A percentile compares a stretch with the other conserved stretches of the same genome.
Evolutionary conservation across 2,329 filamentous ascomycete genomes (phyloP).

Genomic region (Magnaporthiopsis incrustans): DNA sequence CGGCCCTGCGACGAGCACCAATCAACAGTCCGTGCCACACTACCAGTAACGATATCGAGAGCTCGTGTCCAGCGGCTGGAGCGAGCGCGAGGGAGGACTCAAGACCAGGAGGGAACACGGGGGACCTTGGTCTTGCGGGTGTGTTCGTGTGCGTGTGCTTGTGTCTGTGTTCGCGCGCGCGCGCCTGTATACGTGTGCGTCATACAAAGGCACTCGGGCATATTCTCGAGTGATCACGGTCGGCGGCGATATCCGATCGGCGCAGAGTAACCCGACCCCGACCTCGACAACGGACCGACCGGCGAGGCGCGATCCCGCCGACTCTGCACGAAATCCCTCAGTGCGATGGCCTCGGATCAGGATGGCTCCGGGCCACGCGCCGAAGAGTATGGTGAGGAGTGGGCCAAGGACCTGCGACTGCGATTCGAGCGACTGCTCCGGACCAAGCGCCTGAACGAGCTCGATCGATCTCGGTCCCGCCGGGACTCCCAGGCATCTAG

Average conservation of each 20-base stretch:
- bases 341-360: conserved; percentile 21
- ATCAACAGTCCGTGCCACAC: neutral
- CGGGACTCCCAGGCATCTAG: conserved; percentile 45
- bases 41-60: neutral
- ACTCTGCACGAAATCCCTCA: neutral
- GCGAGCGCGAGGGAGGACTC: neutral
- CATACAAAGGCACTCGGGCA: neutral
- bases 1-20: neutral
- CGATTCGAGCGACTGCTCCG: conserved; percentile 84
- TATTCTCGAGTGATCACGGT: conserved; percentile 1
- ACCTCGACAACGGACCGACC: neutral
- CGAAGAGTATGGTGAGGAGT: conserved; percentile 56
- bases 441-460: conserved; percentile 78
- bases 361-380: conserved; percentile 17
- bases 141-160: neutral
- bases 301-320: neutral
- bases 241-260: neutral
- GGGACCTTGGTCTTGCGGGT: neutral
- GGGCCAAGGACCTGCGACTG: conserved; percentile 70
- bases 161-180: neutral
- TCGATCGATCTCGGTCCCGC: conserved; percentile 57
- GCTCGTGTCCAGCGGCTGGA: no score
- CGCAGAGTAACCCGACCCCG: neutral
- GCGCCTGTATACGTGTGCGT: neutral
- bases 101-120: neutral